Percentiles rank a stretch among this genome's conserved stretches.
These are phyloP conservation scores for Gastrolobium bilobum DNA, from an alignment of 306 rosid genomes.

Conservation along the genomic window DNA sequence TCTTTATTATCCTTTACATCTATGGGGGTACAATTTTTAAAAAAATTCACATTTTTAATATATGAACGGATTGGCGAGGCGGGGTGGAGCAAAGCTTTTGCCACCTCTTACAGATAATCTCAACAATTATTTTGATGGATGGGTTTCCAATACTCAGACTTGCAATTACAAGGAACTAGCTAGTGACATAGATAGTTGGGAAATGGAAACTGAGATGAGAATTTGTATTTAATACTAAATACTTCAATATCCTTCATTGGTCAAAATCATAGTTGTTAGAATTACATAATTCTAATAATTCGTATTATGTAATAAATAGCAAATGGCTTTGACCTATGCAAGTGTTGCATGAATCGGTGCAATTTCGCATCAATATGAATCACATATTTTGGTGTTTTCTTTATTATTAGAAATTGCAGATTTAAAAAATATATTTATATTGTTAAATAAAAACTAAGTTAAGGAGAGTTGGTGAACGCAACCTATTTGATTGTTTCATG, in stretches of 20 bases:
- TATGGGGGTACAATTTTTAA: too few species aligned
- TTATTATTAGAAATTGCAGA: too few species aligned
- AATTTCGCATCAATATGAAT: neutral
- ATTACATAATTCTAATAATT: constrained; percentile 12
- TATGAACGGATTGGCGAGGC: too few species aligned
- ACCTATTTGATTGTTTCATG: neutral
- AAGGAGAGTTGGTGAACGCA: neutral
- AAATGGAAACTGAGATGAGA: neutral
- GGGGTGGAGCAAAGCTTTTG: too few species aligned
- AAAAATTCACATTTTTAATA: too few species aligned
- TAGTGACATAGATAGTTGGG: neutral
- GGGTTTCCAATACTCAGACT: neutral
- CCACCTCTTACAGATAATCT: neutral
- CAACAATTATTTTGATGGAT: neutral
- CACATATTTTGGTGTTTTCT: neutral
- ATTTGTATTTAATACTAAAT: neutral
- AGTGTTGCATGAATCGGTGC: neutral
- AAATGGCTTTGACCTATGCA: constrained; percentile 11
- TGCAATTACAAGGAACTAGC: neutral
- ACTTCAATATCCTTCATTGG: neutral
- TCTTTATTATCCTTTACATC: too few species aligned
- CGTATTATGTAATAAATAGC: neutral
- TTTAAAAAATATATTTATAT: neutral
- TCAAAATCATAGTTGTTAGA: constrained; percentile 7
- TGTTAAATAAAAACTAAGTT: neutral